Evolutionary conservation across 2,329 filamentous ascomycete species (phyloP).

Genomic region (Monilinia laxa): DNA sequence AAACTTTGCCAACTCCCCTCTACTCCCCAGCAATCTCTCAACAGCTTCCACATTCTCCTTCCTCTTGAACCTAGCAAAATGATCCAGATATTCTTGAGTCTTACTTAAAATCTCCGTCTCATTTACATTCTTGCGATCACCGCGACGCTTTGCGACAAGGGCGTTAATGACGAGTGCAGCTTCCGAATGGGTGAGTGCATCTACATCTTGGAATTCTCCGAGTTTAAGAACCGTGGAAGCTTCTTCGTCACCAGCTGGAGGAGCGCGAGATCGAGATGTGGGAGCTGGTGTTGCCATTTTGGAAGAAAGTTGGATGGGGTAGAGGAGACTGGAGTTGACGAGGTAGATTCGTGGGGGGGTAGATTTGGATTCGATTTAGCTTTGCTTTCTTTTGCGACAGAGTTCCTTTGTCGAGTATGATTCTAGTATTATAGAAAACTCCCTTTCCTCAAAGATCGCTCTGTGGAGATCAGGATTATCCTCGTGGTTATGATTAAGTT

Average conservation of each 20-base stretch:
- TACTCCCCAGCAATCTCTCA: constrained; percentile 77
- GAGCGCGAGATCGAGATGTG: constrained; percentile 65
- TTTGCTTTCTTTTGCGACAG: background rate
- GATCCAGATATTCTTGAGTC: constrained; percentile 88
- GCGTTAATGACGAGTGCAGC: constrained; percentile 89
- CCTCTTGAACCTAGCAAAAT: constrained; percentile 93
- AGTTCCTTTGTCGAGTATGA: background rate
- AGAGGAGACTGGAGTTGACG: background rate
- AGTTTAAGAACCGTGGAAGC: constrained; percentile 78
- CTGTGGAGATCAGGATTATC: background rate
- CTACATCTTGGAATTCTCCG: constrained; percentile 89
- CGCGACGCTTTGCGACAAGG: constrained; percentile 75
- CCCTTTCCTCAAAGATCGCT: background rate
- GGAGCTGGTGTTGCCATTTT: constrained; percentile 32
- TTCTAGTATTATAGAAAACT: background rate
- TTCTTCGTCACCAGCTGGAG: constrained; percentile 79
- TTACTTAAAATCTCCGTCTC: constrained; percentile 84
- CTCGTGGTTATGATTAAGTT: background rate
- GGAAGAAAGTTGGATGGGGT: background rate
- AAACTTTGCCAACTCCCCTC: constrained; percentile 82
- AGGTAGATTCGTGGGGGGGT: background rate
- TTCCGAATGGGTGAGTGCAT: constrained; percentile 89
- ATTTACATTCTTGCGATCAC: constrained; percentile 77
- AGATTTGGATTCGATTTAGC: background rate
- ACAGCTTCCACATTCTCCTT: constrained; percentile 95